Percentiles rank a stretch among this genome's conserved stretches.
Evolutionary conservation across 176 grass and related monocot species (phyloP).

Genomic region (Neostapfia colusana): DNA sequence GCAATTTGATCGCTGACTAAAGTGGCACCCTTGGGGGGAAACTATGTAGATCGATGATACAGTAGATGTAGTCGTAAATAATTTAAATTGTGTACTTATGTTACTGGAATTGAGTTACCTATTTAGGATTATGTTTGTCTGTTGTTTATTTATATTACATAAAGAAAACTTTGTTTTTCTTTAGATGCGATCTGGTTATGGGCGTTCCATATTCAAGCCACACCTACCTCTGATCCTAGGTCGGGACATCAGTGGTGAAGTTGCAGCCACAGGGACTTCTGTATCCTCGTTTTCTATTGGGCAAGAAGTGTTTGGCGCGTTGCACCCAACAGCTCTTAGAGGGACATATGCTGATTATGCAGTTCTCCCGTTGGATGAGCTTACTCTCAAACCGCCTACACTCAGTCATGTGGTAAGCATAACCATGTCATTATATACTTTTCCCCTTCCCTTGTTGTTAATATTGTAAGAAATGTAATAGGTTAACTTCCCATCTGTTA

Average conservation of each 20-base stretch:
- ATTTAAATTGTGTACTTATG: neutral
- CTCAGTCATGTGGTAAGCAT: constrained; percentile 69
- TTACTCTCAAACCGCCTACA: constrained; percentile 80
- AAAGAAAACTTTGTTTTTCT: constrained; percentile 11
- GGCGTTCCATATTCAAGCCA: constrained; percentile 74
- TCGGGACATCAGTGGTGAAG: constrained; percentile 95
- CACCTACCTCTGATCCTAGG: constrained; percentile 82
- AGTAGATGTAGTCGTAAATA: neutral
- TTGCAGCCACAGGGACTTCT: constrained; percentile 74
- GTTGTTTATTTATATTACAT: constrained; percentile 6
- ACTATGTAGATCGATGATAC: neutral
- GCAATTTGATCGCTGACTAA: neutral
- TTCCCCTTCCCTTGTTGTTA: neutral
- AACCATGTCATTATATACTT: neutral
- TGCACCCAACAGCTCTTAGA: constrained; percentile 89
- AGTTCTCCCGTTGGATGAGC: constrained; percentile 82
- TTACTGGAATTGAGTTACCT: neutral
- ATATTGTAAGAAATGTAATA: neutral
- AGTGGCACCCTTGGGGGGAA: neutral
- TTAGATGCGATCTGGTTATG: constrained; percentile 92
- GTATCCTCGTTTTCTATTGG: constrained; percentile 61
- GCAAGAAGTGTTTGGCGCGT: constrained; percentile 83
- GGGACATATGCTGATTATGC: constrained; percentile 94
- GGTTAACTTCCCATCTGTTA: constrained; percentile 5
- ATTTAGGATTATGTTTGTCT: neutral